Evolutionary conservation across 148 eudicot genomes (phyloP).

Genomic region (Dysphania ambrosioides): DNA sequence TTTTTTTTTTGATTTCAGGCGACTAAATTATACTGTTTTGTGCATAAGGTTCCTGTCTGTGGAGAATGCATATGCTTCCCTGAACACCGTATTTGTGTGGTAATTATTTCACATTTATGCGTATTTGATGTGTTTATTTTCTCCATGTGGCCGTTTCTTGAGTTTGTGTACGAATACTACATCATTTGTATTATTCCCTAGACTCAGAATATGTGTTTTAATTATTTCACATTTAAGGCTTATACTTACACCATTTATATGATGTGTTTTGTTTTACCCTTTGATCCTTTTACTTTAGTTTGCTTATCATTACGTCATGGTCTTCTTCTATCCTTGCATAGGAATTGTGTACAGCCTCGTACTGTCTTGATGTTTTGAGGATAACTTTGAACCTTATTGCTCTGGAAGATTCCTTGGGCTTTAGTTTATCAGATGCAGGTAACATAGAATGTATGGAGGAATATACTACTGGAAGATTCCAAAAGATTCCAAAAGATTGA

Average conservation of each 20-base stretch:
- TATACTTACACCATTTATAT: not conserved
- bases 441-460: not conserved
- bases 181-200: no score
- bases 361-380: not conserved
- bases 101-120: conserved; percentile 26
- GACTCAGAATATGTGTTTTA: conserved; percentile 97
- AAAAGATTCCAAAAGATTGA: not conserved
- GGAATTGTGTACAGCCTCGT: not conserved
- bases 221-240: conserved; percentile 1
- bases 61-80: conserved; percentile 98
- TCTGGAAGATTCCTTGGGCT: not conserved
- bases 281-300: not conserved
- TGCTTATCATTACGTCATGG: not conserved
- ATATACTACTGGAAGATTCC: no score
- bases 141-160: not conserved
- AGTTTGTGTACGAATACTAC: no score
- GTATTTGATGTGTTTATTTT: not conserved
- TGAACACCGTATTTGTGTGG: conserved; percentile 99
- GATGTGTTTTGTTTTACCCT: not conserved
- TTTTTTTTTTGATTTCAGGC: conserved; percentile 49
- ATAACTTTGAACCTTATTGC: not conserved
- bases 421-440: not conserved
- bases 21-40: conserved; percentile 91
- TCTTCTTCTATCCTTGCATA: not conserved
- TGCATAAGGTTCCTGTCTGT: conserved; percentile 97